Conservation (phyloP, 176 grass and related monocot species). For the Avena insularis region DNA sequence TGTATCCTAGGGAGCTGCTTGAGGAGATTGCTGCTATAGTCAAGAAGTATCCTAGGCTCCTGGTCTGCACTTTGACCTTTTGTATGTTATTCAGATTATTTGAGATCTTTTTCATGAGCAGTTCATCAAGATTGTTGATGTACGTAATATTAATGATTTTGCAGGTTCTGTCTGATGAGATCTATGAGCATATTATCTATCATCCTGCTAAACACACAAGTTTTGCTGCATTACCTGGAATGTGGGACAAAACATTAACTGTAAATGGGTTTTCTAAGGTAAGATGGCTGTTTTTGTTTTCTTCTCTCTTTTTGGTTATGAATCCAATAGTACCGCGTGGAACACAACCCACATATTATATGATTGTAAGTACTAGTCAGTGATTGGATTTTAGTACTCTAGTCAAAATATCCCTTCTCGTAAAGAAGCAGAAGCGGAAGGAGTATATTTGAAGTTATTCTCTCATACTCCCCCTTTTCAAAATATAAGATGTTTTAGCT, state of each 20-base stretch:
- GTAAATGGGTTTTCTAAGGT: conserved; percentile 92
- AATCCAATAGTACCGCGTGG: not conserved
- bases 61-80: conserved; percentile 55
- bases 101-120: not conserved
- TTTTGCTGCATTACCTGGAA: conserved; percentile 80
- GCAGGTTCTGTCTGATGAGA: conserved; percentile 85
- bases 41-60: conserved; percentile 80
- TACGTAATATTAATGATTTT: conserved; percentile 29
- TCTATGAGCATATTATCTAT: conserved; percentile 90
- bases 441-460: not conserved
- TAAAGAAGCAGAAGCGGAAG: conserved; percentile 21
- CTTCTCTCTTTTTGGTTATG: not conserved
- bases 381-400: not conserved
- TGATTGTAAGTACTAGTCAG: not conserved
- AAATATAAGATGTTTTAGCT: too few species aligned
- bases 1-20: conserved; percentile 86
- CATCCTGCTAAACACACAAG: conserved; percentile 75
- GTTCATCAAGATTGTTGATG: conserved; percentile 22
- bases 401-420: not conserved
- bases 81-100: conserved; percentile 28
- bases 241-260: conserved; percentile 81
- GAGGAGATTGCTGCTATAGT: conserved; percentile 92
- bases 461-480: not conserved
- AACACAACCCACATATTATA: not conserved
- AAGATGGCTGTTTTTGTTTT: not conserved